Evolutionary conservation across 75 land plant genomes (phyloP).

Genomic region (Picea glauca): DNA sequence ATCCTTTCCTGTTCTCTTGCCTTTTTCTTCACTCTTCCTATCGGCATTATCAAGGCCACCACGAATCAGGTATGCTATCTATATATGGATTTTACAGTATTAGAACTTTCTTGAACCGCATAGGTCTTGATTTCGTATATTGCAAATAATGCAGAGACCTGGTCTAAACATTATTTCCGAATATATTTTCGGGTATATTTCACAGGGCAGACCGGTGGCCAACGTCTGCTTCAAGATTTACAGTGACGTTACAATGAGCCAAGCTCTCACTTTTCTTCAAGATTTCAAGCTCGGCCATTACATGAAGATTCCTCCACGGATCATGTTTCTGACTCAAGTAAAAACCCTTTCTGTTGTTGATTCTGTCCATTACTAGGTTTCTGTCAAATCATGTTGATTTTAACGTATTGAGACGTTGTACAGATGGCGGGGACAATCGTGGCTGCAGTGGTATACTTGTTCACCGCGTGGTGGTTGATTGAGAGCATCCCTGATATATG

Average conservation of each 20-base stretch:
- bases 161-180: slow-evolving; percentile 85
- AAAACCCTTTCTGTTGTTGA: too few relatives aligned
- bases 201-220: slow-evolving; percentile 75
- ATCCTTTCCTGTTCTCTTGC: slow-evolving; percentile 26
- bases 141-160: slow-evolving; percentile 45
- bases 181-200: slow-evolving; percentile 67
- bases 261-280: slow-evolving; percentile 25
- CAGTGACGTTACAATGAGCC: slow-evolving; percentile 51
- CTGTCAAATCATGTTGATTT: too few relatives aligned
- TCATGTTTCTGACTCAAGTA: slow-evolving; percentile 42
- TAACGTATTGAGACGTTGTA: neutral
- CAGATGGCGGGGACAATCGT: slow-evolving; percentile 50
- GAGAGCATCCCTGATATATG: slow-evolving; percentile 63
- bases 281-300: slow-evolving; percentile 55
- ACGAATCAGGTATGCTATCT: slow-evolving; percentile 24
- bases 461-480: slow-evolving; percentile 86
- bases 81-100: too few relatives aligned
- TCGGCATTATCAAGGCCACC: slow-evolving; percentile 31
- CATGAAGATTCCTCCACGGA: slow-evolving; percentile 51
- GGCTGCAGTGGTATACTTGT: slow-evolving; percentile 56
- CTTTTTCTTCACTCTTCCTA: slow-evolving; percentile 28
- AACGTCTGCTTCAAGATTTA: slow-evolving; percentile 85
- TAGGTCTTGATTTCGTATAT: too few relatives aligned
- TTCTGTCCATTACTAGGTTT: too few relatives aligned
- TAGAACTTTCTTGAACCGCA: too few relatives aligned